Base-by-base conservation (phyloP, 2,329 filamentous ascomycete species). In the Alternaria atra region DNA sequence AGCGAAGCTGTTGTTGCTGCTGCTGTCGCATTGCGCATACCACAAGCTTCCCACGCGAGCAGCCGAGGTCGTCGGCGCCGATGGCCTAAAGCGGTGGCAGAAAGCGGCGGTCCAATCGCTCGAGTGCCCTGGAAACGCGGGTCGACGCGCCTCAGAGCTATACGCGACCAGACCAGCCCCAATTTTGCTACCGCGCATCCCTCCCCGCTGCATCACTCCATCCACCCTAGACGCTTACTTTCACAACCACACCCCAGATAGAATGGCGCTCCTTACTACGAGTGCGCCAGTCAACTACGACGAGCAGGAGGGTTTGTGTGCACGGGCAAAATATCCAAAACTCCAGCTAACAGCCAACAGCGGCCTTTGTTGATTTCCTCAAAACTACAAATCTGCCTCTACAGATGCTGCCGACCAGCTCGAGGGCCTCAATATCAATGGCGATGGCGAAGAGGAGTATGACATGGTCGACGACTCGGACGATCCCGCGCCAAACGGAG, bases 401-500 rank as follows among this genome's bases (percentile, higher is more conserved):
- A 81, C 84, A 15, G 84, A 90, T 61, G 89, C 96, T 68, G 89
- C 92, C 39, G 90, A 94, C 77, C 93, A 93, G 44, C 86, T 99
- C 48, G 89, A 92, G 70, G 89, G 90, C 68, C 88, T 99, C 72
- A 91, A 91, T 74, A 91, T 99, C 66, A 91, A 93, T 77, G 94
- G 93, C 74, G 91, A 96, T 80, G 91, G 91, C 70, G 93, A 90
- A 79, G 94, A 97, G 73, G 93, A 97, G 73, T 92, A 97, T 78
- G 93, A 97, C 73, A 92, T 96, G 75, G 93, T 97, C 89, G 92
- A 97, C 76, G 91, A 94, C 71, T 87, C 89, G 63, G 90, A 92
- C 64, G 87, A 88, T 54, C 83, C 72, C 34, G 84, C 17, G 82
- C 83, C 85, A 48, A 68, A 82, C 76, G 70, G 81, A 79, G 71